Conservation (phyloP, 208 protist species). For the Endotrypanum monterogeii region DNA sequence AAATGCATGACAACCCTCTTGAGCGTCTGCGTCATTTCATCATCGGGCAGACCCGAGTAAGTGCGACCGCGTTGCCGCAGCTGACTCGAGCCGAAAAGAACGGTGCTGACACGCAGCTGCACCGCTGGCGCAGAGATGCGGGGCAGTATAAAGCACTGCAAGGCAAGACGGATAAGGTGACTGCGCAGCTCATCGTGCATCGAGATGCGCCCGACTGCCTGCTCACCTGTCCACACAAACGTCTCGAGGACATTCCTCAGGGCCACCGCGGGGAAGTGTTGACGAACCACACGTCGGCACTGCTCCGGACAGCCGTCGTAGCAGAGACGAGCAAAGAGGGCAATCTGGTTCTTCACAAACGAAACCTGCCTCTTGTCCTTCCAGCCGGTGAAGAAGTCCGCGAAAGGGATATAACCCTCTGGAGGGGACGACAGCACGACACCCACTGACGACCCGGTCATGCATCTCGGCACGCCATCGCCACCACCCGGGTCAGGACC, state of each 20-base stretch:
- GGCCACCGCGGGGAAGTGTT: slow-evolving; percentile 44
- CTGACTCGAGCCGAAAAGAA: slow-evolving; percentile 69
- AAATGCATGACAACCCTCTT: slow-evolving; percentile 51
- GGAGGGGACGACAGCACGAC: slow-evolving; percentile 3
- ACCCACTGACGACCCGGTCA: too few relatives aligned
- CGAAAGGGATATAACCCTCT: slow-evolving; percentile 17
- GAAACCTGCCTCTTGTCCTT: slow-evolving; percentile 25
- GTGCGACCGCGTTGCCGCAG: slow-evolving; percentile 36
- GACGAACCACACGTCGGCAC: slow-evolving; percentile 46
- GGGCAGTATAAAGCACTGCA: slow-evolving; percentile 57
- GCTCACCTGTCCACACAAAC: slow-evolving; percentile 46
- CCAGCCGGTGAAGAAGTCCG: slow-evolving; percentile 38
- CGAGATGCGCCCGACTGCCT: slow-evolving; percentile 39
- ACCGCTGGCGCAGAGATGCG: slow-evolving; percentile 42
- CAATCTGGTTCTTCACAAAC: slow-evolving; percentile 58
- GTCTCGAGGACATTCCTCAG: slow-evolving; percentile 43
- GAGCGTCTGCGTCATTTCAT: slow-evolving; percentile 45
- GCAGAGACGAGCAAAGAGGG: slow-evolving; percentile 60
- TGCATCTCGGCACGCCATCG: too few relatives aligned
- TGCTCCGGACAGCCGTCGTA: slow-evolving; percentile 60
- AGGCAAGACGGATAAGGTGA: slow-evolving; percentile 57
- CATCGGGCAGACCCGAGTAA: slow-evolving; percentile 52
- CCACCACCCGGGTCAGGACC: too few relatives aligned
- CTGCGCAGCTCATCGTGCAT: slow-evolving; percentile 51
- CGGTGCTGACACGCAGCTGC: slow-evolving; percentile 65